Percentiles rank a stretch among this genome's conserved stretches.
Evolutionary conservation across 441 rosid genomes (phyloP).

Genomic region (Bocquillonia castaneifolia): DNA sequence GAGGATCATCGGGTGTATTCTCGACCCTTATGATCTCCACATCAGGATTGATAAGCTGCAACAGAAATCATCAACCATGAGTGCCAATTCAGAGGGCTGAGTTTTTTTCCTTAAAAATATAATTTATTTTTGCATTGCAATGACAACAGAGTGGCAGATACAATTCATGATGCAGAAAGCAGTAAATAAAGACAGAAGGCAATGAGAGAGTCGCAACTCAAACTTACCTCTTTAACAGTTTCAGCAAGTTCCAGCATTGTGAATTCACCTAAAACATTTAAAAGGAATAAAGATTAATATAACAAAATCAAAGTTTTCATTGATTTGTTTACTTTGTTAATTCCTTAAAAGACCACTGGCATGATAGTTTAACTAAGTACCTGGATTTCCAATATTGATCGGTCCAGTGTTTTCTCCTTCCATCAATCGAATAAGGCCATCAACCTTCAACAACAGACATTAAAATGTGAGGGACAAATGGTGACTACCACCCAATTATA

Average conservation of each 20-base stretch:
- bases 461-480: constrained; percentile 8
- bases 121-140: too few relatives aligned
- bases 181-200: too few relatives aligned
- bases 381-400: constrained; percentile 91
- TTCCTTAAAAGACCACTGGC: not conserved
- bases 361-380: constrained; percentile 23
- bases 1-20: constrained; percentile 95
- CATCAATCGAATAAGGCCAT: constrained; percentile 89
- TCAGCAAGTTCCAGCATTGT: constrained; percentile 93
- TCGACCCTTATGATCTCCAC: constrained; percentile 74
- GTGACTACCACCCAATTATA: constrained; percentile 7
- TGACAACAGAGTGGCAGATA: not conserved
- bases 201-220: not conserved
- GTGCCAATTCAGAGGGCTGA: too few relatives aligned
- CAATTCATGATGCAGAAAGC: not conserved
- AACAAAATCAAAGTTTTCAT: not conserved
- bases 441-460: constrained; percentile 47
- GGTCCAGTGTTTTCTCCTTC: constrained; percentile 95
- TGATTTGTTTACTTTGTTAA: not conserved
- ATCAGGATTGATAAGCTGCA: constrained; percentile 70
- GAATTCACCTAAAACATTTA: constrained; percentile 62
- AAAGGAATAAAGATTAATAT: constrained; percentile 1
- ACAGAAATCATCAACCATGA: not conserved
- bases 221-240: constrained; percentile 81
- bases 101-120: too few relatives aligned